Evolutionary conservation across 441 rosid species (phyloP).

Genomic region (Corymbia calophylla): DNA sequence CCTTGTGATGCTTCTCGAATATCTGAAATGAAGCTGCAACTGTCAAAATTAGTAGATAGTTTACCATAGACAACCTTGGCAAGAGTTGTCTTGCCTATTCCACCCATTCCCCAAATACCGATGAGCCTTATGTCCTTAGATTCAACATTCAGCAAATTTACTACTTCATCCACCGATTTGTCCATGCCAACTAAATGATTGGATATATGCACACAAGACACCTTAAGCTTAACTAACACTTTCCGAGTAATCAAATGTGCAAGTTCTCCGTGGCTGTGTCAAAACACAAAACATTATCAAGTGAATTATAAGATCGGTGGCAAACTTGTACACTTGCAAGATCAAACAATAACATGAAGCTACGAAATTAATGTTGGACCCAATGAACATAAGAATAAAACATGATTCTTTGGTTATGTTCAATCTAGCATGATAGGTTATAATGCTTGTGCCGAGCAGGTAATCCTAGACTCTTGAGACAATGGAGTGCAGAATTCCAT

Average conservation of each 20-base stretch:
- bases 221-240: not conserved
- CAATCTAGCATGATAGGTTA: too few relatives aligned
- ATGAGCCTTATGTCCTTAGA: not conserved
- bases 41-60: not conserved
- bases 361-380: fast-evolving
- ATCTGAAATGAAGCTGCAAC: not conserved
- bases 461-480: too few relatives aligned
- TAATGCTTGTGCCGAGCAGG: fast-evolving
- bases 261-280: not conserved
- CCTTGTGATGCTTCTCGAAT: not conserved
- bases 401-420: not conserved
- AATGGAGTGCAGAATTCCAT: too few relatives aligned
- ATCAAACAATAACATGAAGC: not conserved
- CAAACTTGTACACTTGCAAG: not conserved
- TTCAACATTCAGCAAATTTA: fast-evolving
- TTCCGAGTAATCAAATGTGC: not conserved
- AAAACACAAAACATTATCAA: not conserved
- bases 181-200: not conserved
- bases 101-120: not conserved
- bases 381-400: fast-evolving
- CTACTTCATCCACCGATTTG: not conserved
- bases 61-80: fast-evolving
- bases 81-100: not conserved
- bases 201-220: not conserved
- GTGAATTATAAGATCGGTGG: not conserved